These are phyloP conservation scores for Nematocida sp. DNA, from an alignment of 371 early-diverging fungal genomes.

Conservation along the genomic window DNA sequence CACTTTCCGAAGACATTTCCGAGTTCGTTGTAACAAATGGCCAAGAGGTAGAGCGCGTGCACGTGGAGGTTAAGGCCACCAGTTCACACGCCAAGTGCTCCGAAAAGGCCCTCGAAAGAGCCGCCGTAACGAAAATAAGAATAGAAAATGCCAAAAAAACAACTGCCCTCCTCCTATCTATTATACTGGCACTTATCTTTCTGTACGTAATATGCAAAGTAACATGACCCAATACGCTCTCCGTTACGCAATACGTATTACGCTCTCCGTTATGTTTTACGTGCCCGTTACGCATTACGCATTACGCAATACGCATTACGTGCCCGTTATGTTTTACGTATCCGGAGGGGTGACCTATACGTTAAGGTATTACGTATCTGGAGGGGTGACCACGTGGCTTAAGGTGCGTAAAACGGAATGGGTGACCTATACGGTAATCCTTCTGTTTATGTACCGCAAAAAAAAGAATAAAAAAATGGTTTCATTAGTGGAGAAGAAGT, in stretches of 20 bases:
- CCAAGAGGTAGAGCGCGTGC: constrained; percentile 26
- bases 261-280: no score
- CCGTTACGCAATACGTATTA: no score
- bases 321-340: no score
- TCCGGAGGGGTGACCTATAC: no score
- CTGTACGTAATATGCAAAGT: constrained; percentile 5
- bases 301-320: no score
- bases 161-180: not conserved
- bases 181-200: not conserved
- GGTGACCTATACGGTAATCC: not conserved
- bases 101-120: not conserved
- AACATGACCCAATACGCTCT: no score
- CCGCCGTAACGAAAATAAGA: constrained; percentile 8
- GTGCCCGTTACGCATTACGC: no score
- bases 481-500: not conserved
- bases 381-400: no score
- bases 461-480: constrained; percentile 21
- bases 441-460: no score
- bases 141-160: constrained; percentile 45
- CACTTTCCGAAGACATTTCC: constrained; percentile 34
- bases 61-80: constrained; percentile 24
- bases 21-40: constrained; percentile 1
- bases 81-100: constrained; percentile 11
- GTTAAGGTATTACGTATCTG: no score
- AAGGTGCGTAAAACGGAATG: not conserved